Evolutionary conservation across 805 yeast species (phyloP).

Genomic region (Saturnispora besseyi): DNA sequence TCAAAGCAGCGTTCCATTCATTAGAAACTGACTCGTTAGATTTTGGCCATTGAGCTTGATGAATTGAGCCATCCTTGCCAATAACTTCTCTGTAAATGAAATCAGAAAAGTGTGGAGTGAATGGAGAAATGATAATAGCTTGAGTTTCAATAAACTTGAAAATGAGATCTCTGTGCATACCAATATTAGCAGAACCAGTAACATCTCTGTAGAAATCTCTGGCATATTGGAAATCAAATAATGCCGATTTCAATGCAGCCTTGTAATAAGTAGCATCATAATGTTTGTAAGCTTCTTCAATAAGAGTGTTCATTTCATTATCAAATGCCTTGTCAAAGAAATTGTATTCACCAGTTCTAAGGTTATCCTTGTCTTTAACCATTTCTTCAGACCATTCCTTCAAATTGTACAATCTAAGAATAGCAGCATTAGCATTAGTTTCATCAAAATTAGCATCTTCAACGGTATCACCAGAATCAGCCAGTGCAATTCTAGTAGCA

Average conservation of each 20-base stretch:
- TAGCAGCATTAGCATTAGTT: conserved; percentile 93
- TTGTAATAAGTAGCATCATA: conserved; percentile 73
- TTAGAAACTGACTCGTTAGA: conserved; percentile 49
- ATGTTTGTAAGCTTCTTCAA: conserved; percentile 63
- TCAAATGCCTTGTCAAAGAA: conserved; percentile 88
- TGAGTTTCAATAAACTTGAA: conserved; percentile 79
- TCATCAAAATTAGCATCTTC: conserved; percentile 99
- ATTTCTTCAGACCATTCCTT: conserved; percentile 94
- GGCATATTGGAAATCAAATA: conserved; percentile 89
- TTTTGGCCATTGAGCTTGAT: conserved; percentile 74
- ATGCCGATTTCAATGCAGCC: conserved; percentile 80
- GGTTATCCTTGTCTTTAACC: conserved; percentile 36
- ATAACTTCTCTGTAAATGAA: conserved; percentile 79
- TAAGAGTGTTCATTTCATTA: conserved; percentile 80
- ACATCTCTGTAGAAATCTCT: conserved; percentile 95
- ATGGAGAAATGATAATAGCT: conserved; percentile 75
- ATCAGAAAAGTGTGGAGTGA: conserved; percentile 95
- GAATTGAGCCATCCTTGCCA: conserved; percentile 56
- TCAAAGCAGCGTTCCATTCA: conserved; percentile 56
- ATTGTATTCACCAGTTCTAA: conserved; percentile 49
- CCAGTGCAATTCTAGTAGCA: conserved; percentile 93
- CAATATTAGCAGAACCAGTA: conserved; percentile 35
- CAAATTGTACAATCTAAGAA: conserved; percentile 80
- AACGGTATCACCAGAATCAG: conserved; percentile 95
- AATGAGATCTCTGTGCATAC: conserved; percentile 79